These are phyloP conservation scores for Micractinium conductrix DNA, from an alignment of 139 green algal genomes.

Conservation along the genomic window DNA sequence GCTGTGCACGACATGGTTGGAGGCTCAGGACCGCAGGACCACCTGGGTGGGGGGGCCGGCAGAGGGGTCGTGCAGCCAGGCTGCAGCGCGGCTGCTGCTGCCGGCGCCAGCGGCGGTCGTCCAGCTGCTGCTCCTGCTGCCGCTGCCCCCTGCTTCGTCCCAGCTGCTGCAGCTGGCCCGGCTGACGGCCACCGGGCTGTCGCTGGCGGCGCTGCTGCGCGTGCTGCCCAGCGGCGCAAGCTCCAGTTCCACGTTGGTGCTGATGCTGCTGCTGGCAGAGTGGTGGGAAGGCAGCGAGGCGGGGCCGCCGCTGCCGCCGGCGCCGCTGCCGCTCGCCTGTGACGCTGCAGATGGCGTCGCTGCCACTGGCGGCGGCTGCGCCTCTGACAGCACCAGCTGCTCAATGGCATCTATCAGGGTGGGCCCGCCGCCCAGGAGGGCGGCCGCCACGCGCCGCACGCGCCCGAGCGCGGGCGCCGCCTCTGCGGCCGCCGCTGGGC, in stretches of 20 bases:
- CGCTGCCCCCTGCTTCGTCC: neutral
- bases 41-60: too few relatives aligned
- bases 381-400: neutral
- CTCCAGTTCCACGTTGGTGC: neutral
- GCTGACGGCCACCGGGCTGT: neutral
- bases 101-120: neutral
- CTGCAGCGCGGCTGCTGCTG: neutral
- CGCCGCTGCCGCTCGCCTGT: too few relatives aligned
- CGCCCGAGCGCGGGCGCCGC: neutral
- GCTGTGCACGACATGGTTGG: too few relatives aligned
- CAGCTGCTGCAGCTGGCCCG: neutral
- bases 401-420: neutral
- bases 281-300: neutral
- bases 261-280: neutral
- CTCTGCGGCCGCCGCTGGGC: neutral
- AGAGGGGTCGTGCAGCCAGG: constrained; percentile 2
- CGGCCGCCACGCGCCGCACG: neutral
- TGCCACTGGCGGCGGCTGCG: neutral
- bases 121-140: neutral
- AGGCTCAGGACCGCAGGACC: too few relatives aligned
- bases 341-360: neutral
- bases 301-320: neutral
- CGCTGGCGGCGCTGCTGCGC: neutral
- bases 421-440: neutral
- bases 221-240: neutral